These are phyloP conservation scores for Sphaerulina populicola DNA, from an alignment of 2,329 filamentous ascomycete species.

Conservation along the genomic window DNA sequence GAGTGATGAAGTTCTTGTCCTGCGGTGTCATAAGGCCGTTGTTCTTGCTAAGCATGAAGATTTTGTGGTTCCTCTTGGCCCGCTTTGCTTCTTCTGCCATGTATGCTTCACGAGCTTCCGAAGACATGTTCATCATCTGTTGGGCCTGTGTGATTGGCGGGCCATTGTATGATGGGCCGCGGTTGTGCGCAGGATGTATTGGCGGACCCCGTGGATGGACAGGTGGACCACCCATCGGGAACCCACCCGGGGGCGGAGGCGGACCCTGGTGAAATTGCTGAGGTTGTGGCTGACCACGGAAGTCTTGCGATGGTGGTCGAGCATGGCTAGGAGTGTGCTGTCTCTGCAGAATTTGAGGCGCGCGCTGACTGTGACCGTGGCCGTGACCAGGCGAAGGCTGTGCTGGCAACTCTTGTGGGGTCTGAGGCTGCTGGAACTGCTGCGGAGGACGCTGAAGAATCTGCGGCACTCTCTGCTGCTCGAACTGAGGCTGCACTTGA, in stretches of 20 bases:
- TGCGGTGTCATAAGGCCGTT: constrained; percentile 98
- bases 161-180: constrained; percentile 43
- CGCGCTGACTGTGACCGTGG: constrained; percentile 37
- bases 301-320: constrained; percentile 22
- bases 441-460: constrained; percentile 44
- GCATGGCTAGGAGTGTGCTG: constrained; percentile 23
- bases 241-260: constrained; percentile 18
- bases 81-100: constrained; percentile 86
- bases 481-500: constrained; percentile 25
- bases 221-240: constrained; percentile 21
- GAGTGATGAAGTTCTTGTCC: constrained; percentile 98
- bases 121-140: constrained; percentile 67
- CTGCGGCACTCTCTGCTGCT: constrained; percentile 37
- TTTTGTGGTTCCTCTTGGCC: constrained; percentile 97
- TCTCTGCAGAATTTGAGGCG: constrained; percentile 36
- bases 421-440: constrained; percentile 10
- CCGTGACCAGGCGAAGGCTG: constrained; percentile 35
- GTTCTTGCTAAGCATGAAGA: constrained; percentile 82
- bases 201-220: constrained; percentile 31
- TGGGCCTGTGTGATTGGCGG: constrained; percentile 59
- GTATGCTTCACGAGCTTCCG: constrained; percentile 75
- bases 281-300: constrained; percentile 23
- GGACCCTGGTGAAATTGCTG: constrained; percentile 24
- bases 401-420: constrained; percentile 21
- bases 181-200: constrained; percentile 30